Evolutionary conservation across 768 basidiomycete genomes (phyloP).

Genomic region (Kwoniella europaea): DNA sequence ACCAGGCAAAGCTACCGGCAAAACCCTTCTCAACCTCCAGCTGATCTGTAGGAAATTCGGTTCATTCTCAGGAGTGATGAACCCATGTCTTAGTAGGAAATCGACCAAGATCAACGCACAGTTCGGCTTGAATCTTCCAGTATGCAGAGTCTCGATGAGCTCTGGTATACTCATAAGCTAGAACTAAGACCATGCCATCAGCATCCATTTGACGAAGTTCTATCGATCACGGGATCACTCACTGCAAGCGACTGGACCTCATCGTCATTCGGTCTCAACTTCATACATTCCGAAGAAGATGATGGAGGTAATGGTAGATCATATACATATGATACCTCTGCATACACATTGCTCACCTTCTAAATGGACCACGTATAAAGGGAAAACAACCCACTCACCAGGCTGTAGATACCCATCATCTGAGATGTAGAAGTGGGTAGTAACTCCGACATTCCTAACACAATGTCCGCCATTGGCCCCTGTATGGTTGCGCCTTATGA

Average conservation of each 20-base stretch:
- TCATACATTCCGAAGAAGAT: conserved; percentile 60
- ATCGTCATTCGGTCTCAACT: conserved; percentile 79
- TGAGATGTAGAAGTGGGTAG: conserved; percentile 82
- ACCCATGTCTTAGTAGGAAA: conserved; percentile 83
- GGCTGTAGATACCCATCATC: conserved; percentile 73
- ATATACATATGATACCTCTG: conserved; percentile 85
- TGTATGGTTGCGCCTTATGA: not conserved
- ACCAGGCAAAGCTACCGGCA: conserved; percentile 43
- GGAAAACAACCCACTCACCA: conserved; percentile 31
- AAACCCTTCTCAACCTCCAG: conserved; percentile 36
- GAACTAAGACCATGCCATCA: too few species aligned
- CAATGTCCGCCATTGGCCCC: not conserved
- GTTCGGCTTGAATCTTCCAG: conserved; percentile 86
- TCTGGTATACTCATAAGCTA: not conserved
- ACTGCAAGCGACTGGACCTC: conserved; percentile 95
- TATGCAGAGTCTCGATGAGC: conserved; percentile 64
- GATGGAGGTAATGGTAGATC: conserved; percentile 72
- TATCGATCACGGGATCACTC: conserved; percentile 26
- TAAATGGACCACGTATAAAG: too few species aligned
- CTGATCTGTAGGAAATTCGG: conserved; percentile 75
- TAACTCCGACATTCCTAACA: conserved; percentile 64
- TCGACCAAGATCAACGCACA: conserved; percentile 87
- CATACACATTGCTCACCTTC: too few species aligned
- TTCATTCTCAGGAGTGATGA: conserved; percentile 86
- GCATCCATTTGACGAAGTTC: too few species aligned